phyloP scores from a whole-genome alignment of 768 basidiomycete species.

The Mycena olivaceomarginata region DNA sequence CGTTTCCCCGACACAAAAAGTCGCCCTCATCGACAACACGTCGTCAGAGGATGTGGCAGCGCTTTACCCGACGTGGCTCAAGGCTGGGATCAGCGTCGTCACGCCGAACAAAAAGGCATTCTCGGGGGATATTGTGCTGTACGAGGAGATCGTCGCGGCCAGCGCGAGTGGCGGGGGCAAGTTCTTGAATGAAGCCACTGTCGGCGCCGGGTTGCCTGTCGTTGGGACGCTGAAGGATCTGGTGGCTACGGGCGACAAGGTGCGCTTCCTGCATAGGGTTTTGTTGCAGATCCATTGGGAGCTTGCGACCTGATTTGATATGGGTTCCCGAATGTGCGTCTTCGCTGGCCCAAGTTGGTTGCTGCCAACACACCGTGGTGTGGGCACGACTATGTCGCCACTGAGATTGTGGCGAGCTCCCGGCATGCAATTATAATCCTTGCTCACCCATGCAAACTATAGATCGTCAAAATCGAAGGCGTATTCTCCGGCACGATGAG shows the following conservation, averaged over 20 bases:
- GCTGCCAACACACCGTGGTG: no score
- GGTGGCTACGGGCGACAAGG: conserved; percentile 94
- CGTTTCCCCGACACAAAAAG: conserved; percentile 66
- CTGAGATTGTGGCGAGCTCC: no score
- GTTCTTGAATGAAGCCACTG: conserved; percentile 92
- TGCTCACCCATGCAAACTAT: background rate
- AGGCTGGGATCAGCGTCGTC: conserved; percentile 88
- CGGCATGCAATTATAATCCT: background rate
- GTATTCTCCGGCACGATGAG: conserved; percentile 98
- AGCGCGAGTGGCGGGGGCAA: conserved; percentile 79
- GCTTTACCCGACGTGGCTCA: conserved; percentile 88
- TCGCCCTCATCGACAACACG: conserved; percentile 94
- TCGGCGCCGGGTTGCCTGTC: conserved; percentile 96
- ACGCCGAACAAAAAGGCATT: conserved; percentile 99
- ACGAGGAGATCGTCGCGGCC: conserved; percentile 79
- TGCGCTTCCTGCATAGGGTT: conserved; percentile 52
- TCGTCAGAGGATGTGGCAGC: conserved; percentile 88
- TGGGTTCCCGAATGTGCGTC: no score
- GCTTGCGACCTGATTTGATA: no score
- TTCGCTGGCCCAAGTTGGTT: no score
- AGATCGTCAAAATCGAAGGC: conserved; percentile 95
- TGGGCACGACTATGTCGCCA: no score
- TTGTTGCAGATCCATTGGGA: no score
- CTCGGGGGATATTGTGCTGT: conserved; percentile 82
- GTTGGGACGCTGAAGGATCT: conserved; percentile 95